Percentiles rank a stretch among this genome's conserved stretches.
Conservation (phyloP, 192 early-diverging fungal species). For the Phycomyces nitens region DNA sequence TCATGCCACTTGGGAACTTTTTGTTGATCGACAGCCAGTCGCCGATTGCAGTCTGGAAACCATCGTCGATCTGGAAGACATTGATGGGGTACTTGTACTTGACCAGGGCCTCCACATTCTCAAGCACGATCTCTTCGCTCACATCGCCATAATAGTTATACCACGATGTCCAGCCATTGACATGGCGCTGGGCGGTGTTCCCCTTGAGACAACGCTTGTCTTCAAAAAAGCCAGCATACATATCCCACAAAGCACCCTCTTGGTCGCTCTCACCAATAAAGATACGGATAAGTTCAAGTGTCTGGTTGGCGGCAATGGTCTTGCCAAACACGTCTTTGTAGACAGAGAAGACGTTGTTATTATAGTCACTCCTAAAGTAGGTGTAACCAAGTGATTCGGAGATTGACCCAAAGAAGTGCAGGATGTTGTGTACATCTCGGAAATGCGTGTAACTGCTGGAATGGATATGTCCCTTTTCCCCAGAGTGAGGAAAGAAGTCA, state of each 20-base stretch:
- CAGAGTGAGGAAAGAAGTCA: conserved; percentile 41
- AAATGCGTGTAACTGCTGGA: conserved; percentile 45
- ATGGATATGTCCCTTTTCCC: conserved; percentile 42
- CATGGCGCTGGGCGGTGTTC: conserved; percentile 27
- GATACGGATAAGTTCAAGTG: conserved; percentile 12
- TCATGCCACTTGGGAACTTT: conserved; percentile 48
- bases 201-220: conserved; percentile 16
- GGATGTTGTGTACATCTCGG: conserved; percentile 34
- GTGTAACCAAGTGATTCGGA: conserved; percentile 45
- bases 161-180: conserved; percentile 52
- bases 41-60: conserved; percentile 45
- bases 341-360: conserved; percentile 31
- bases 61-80: conserved; percentile 54
- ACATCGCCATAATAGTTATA: conserved; percentile 51
- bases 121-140: conserved; percentile 36
- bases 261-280: conserved; percentile 27
- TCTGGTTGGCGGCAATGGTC: conserved; percentile 6
- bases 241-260: conserved; percentile 30
- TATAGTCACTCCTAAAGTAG: conserved; percentile 45
- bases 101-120: conserved; percentile 30
- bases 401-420: conserved; percentile 38
- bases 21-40: conserved; percentile 45
- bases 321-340: conserved; percentile 46
- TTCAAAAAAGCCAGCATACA: conserved; percentile 30
- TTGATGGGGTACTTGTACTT: conserved; percentile 39